Base-by-base conservation (phyloP, 179 eudicot genomes). In the Silene coronaria region DNA sequence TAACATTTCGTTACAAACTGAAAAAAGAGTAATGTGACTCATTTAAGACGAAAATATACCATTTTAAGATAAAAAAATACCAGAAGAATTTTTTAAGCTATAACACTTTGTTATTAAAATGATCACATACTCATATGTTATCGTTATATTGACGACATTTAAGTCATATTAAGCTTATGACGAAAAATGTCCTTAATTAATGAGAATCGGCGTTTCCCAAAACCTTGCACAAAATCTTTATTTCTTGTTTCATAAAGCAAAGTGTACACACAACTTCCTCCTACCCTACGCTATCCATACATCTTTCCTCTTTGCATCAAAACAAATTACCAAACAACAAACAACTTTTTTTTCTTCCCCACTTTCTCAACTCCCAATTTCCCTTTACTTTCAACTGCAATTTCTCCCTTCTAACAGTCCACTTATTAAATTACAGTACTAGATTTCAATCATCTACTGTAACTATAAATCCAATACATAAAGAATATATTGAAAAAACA, bases 221-320 rank as follows among this genome's bases (percentile, higher is more conserved):
- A 45, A 45, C 14, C 12, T 45, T 7, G 16, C 51, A 45, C 51
- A 45, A 45, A 45, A 45, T 45, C 51, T 45, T 11, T 45, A 11
- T 45, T 12, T 45, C 16, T 11, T 45, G 14, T 45, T 4, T 14
- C 59, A 55, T 55, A 16, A 30, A 64, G 69, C 69, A 28, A 28
- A 64, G 19, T 64, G 34, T 64, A 64, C 69, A 64, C 68, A 27
- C 48, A 68, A 74, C 69, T 74, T 75, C 58, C 71, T 76, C 76
- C 21, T 70, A 45, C 73, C 30, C 72, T 82, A 55, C 81, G 81
- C 82, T 78, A 74, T 76, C 80, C 71, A 72, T 70, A 65, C 3
- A 70, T 55, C 30, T 68, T 68, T 68, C 72, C 46, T 5, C 10
- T 55, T 34, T 61, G 51, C 74, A 61, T 42, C 58, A 22, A 53